Percentiles rank a stretch among this genome's conserved stretches.
Conservation (phyloP, 139 green algal genomes). For the Coelastrella sp. region DNA sequence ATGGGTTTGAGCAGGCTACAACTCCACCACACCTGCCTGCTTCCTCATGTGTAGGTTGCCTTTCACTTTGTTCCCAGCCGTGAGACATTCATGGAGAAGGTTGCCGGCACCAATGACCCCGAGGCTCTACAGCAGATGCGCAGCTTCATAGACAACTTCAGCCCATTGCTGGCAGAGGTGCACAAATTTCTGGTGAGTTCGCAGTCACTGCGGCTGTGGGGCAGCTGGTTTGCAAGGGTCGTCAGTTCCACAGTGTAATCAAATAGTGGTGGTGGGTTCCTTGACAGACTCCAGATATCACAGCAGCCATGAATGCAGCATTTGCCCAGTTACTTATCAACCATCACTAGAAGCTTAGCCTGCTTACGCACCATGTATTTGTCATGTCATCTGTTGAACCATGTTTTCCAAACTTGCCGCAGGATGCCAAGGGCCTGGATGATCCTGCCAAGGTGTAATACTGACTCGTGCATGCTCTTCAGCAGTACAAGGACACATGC, state of each 20-base stretch:
- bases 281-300: background rate
- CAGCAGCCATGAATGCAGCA: too few relatives aligned
- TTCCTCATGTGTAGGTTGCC: conserved; percentile 50
- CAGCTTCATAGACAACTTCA: conserved; percentile 66
- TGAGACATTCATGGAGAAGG: conserved; percentile 59
- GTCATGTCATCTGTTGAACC: too few relatives aligned
- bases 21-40: background rate
- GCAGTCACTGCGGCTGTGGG: background rate
- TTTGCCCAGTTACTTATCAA: too few relatives aligned
- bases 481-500: too few relatives aligned
- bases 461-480: background rate
- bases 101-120: conserved; percentile 44
- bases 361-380: too few relatives aligned
- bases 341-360: too few relatives aligned
- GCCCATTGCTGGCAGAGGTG: conserved; percentile 64
- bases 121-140: conserved; percentile 55
- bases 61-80: conserved; percentile 68
- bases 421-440: conserved; percentile 46
- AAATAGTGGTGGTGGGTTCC: background rate
- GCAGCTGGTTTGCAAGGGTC: background rate
- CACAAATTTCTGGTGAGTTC: conserved; percentile 70
- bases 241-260: background rate
- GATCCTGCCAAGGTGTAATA: conserved; percentile 49
- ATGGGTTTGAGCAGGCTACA: too few relatives aligned
- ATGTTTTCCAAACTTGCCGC: background rate